phyloP scores from a whole-genome alignment of 1,284 basidiomycete genomes.

The Ustilago cynodontis region DNA sequence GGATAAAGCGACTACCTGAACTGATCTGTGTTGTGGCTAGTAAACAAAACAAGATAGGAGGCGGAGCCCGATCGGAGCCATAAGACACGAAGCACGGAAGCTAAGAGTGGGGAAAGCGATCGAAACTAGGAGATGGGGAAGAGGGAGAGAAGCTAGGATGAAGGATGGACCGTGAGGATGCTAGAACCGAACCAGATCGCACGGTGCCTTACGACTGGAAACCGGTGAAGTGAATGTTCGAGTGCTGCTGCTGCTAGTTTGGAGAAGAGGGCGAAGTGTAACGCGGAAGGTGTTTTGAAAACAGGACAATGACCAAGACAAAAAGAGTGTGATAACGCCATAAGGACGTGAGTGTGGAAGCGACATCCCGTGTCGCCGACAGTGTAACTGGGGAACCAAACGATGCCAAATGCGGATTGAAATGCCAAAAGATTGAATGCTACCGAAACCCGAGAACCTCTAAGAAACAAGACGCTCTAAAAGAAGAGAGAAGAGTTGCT shows the following conservation, averaged over 20 bases:
- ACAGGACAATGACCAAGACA: slow-evolving; percentile 31
- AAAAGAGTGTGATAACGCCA: slow-evolving; percentile 12
- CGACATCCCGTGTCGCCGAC: slow-evolving; percentile 42
- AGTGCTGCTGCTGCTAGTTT: slow-evolving; percentile 39
- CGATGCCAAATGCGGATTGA: slow-evolving; percentile 15
- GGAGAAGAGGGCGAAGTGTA: slow-evolving; percentile 17
- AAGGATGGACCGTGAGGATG: slow-evolving; percentile 12
- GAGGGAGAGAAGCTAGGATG: slow-evolving; percentile 20
- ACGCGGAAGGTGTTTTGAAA: slow-evolving; percentile 15
- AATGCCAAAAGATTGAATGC: slow-evolving; percentile 11
- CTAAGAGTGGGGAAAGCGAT: slow-evolving; percentile 8
- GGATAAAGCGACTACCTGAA: slow-evolving; percentile 28
- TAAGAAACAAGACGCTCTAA: slow-evolving; percentile 6
- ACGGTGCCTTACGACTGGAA: slow-evolving; percentile 24
- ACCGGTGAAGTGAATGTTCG: slow-evolving; percentile 11
- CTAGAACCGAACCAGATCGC: slow-evolving; percentile 9
- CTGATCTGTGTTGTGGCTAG: slow-evolving; percentile 2
- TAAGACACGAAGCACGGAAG: slow-evolving; percentile 18
- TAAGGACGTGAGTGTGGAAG: not conserved
- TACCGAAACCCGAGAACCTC: slow-evolving; percentile 3
- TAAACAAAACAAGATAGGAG: slow-evolving; percentile 13
- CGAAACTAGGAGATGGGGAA: slow-evolving; percentile 1
- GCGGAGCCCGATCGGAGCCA: slow-evolving; percentile 23
- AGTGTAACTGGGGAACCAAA: slow-evolving; percentile 8
- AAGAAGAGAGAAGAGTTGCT: slow-evolving; percentile 8